Conservation (phyloP, 1,284 basidiomycete species). For the Malassezia nana region DNA sequence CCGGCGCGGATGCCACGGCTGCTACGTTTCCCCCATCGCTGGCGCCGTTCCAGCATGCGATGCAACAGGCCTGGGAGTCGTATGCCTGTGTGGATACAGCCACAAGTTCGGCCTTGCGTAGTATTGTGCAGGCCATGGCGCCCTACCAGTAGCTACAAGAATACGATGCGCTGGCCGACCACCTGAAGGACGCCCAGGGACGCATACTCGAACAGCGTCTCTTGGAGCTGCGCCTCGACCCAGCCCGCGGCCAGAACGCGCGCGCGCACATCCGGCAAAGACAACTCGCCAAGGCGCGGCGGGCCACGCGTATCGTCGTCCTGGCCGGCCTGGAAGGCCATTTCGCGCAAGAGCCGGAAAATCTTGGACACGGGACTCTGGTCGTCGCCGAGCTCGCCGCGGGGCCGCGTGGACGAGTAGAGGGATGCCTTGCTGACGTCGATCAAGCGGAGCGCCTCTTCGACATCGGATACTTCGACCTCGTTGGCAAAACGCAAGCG, state of each 20-base stretch:
- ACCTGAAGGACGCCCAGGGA: conserved; percentile 26
- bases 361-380: conserved; percentile 35
- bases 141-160: conserved; percentile 18
- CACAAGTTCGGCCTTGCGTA: background rate
- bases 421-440: conserved; percentile 87
- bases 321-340: conserved; percentile 19
- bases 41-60: conserved; percentile 13
- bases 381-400: conserved; percentile 21
- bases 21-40: conserved; percentile 11
- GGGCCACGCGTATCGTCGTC: conserved; percentile 8
- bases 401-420: conserved; percentile 21
- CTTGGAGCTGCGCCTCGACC: conserved; percentile 31
- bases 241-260: conserved; percentile 29
- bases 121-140: conserved; percentile 9
- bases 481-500: conserved; percentile 71
- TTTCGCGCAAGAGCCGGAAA: conserved; percentile 43
- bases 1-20: conserved; percentile 1
- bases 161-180: conserved; percentile 23
- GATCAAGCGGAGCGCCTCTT: conserved; percentile 93
- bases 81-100: conserved; percentile 5
- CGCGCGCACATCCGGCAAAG: conserved; percentile 25
- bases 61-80: conserved; percentile 11
- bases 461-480: conserved; percentile 79
- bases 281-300: conserved; percentile 18
- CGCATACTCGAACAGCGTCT: conserved; percentile 28